Evolutionary conservation across 2,329 filamentous ascomycete species (phyloP).

Genomic region (Fusarium heterosporum): DNA sequence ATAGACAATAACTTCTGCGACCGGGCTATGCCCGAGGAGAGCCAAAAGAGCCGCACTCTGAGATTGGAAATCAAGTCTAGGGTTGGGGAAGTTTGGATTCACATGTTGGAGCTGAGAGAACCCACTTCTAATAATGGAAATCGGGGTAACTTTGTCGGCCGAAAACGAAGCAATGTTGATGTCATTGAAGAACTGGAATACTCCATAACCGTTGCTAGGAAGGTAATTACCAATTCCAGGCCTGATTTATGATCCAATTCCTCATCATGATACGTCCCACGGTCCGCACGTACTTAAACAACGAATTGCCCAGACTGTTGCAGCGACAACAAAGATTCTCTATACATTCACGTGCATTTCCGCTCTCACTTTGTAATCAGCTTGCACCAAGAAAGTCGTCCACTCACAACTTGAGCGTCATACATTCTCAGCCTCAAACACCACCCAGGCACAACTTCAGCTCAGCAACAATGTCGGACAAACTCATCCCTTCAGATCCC

Average conservation of each 20-base stretch:
- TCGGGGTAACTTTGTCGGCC: constrained; percentile 12
- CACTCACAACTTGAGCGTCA: constrained; percentile 22
- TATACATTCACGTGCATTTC: constrained; percentile 16
- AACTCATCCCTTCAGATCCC: constrained; percentile 77
- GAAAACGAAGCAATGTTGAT: constrained; percentile 34
- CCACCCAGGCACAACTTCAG: background rate
- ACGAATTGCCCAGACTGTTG: constrained; percentile 1
- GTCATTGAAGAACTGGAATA: constrained; percentile 25
- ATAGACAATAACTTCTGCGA: background rate
- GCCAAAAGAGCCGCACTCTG: background rate
- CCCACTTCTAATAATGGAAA: constrained; percentile 19
- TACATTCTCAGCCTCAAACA: constrained; percentile 3
- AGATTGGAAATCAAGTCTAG: background rate
- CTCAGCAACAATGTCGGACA: constrained; percentile 64
- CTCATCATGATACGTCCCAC: constrained; percentile 21
- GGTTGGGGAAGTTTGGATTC: background rate
- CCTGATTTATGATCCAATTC: constrained; percentile 3
- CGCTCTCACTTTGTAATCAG: background rate
- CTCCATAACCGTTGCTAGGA: background rate
- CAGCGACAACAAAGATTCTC: constrained; percentile 3
- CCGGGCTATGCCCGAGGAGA: background rate
- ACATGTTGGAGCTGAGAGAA: background rate
- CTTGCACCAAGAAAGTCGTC: background rate
- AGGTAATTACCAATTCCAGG: constrained; percentile 16
- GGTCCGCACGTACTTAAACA: constrained; percentile 18